phyloP scores from a whole-genome alignment of 1,139 yeast genomes.

The Suhomyces coccinellae region DNA sequence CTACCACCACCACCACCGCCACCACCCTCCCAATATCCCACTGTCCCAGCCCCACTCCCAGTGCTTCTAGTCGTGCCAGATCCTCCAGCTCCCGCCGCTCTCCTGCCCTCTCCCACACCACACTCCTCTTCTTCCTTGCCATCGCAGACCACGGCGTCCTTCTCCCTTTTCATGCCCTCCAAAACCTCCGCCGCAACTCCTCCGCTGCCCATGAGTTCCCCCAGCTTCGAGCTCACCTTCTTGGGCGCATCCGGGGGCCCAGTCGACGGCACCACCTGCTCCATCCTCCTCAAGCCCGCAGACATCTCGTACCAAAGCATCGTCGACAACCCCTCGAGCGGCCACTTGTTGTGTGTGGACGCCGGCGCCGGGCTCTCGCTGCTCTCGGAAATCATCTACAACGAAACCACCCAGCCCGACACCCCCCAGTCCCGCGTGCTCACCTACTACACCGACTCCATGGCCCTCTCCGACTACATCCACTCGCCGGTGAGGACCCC shows the following conservation, averaged over 20 bases:
- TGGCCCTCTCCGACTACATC: conserved; percentile 21
- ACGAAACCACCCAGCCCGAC: conserved; percentile 17
- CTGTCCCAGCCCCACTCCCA: too few species aligned
- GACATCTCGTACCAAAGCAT: conserved; percentile 38
- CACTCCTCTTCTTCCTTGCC: neutral
- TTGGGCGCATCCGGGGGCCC: conserved; percentile 84
- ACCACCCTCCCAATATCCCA: too few species aligned
- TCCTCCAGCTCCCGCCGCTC: neutral
- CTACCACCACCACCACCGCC: too few species aligned
- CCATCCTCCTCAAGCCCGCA: conserved; percentile 63
- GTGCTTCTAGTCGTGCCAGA: neutral
- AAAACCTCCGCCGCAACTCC: neutral
- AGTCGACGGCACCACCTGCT: conserved; percentile 63
- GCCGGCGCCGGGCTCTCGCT: conserved; percentile 75
- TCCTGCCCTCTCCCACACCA: neutral
- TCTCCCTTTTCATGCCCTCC: neutral
- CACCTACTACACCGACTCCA: conserved; percentile 30
- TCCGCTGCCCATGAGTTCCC: conserved; percentile 11
- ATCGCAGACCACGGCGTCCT: neutral
- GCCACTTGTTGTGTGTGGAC: conserved; percentile 57
- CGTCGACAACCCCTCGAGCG: conserved; percentile 15
- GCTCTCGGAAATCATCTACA: conserved; percentile 51
- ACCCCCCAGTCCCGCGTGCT: conserved; percentile 17
- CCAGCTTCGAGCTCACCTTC: conserved; percentile 52
- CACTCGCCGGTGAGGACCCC: conserved; percentile 29